Evolutionary conservation across 2,329 filamentous ascomycete genomes (phyloP).

Genomic region (Epichloe gansuensis): DNA sequence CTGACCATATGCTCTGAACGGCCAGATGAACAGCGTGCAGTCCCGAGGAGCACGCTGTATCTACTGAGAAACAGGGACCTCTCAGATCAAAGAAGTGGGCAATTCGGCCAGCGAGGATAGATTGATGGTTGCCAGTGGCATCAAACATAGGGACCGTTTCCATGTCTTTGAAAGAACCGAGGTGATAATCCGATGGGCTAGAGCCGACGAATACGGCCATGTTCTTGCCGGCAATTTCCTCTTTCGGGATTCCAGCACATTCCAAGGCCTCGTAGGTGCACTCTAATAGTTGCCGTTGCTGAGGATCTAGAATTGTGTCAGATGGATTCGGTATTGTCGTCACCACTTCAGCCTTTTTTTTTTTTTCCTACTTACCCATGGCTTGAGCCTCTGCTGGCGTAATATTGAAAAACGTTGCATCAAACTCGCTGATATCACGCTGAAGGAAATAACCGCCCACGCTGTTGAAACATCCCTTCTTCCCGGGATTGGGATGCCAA

Average conservation of each 20-base stretch:
- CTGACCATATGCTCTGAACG: slow-evolving; percentile 34
- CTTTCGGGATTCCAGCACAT: slow-evolving; percentile 37
- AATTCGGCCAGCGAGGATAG: slow-evolving; percentile 41
- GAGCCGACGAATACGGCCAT: slow-evolving; percentile 39
- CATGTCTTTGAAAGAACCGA: slow-evolving; percentile 29
- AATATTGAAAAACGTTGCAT: slow-evolving; percentile 41
- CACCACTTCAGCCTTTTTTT: not conserved
- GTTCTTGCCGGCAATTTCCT: slow-evolving; percentile 32
- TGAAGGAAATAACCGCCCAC: slow-evolving; percentile 30
- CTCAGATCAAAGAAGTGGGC: slow-evolving; percentile 44
- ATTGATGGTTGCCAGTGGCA: slow-evolving; percentile 36
- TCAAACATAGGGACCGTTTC: slow-evolving; percentile 39
- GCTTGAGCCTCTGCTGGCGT: slow-evolving; percentile 37
- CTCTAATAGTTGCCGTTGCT: slow-evolving; percentile 40
- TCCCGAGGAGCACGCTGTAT: slow-evolving; percentile 41
- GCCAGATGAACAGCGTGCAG: slow-evolving; percentile 38
- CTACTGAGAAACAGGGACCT: slow-evolving; percentile 39
- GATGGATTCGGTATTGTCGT: not conserved
- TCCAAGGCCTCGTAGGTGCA: slow-evolving; percentile 43
- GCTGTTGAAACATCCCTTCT: slow-evolving; percentile 27
- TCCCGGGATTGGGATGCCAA: slow-evolving; percentile 31
- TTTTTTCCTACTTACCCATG: slow-evolving; percentile 22
- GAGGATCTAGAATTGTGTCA: slow-evolving; percentile 28
- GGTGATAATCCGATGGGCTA: slow-evolving; percentile 35
- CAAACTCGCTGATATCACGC: slow-evolving; percentile 33